Percentiles rank a stretch among this genome's conserved stretches.
Evolutionary conservation across 1,284 basidiomycete species (phyloP).

Genomic region (Ustilago bromivora): DNA sequence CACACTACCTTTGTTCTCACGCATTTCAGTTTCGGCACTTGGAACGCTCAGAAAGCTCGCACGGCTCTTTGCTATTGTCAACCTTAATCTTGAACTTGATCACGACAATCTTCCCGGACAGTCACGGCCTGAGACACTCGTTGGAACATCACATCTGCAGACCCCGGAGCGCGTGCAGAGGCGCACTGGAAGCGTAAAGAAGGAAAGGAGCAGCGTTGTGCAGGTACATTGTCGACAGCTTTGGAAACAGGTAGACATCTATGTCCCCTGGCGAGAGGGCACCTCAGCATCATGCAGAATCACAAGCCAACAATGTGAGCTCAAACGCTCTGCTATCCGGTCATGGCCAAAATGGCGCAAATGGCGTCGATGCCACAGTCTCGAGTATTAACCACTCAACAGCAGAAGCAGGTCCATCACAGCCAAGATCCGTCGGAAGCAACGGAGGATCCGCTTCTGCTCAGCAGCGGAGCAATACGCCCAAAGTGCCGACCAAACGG

Average conservation of each 20-base stretch:
- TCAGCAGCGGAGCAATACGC: conserved; percentile 14
- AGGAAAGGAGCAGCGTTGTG: neutral
- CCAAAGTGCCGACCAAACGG: conserved; percentile 41
- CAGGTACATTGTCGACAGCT: neutral
- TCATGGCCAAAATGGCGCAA: conserved; percentile 11
- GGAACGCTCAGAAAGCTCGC: conserved; percentile 18
- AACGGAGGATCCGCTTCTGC: conserved; percentile 14
- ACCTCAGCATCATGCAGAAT: conserved; percentile 37
- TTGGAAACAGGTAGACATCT: conserved; percentile 24
- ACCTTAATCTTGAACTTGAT: neutral
- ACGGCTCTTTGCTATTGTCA: neutral
- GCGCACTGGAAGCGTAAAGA: neutral
- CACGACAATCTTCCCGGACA: neutral
- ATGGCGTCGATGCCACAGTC: conserved; percentile 6
- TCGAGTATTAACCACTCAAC: conserved; percentile 1
- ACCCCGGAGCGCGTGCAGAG: conserved; percentile 8
- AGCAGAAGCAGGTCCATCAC: conserved; percentile 29
- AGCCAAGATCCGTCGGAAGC: conserved; percentile 12
- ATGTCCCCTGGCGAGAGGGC: conserved; percentile 36
- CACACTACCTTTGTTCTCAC: neutral
- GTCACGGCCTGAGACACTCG: neutral
- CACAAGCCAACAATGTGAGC: conserved; percentile 32
- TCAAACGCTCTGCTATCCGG: conserved; percentile 9
- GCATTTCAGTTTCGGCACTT: neutral
- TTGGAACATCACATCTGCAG: neutral